Evolutionary conservation across 331 rosid genomes (phyloP).

Genomic region (Cydonia oblonga): DNA sequence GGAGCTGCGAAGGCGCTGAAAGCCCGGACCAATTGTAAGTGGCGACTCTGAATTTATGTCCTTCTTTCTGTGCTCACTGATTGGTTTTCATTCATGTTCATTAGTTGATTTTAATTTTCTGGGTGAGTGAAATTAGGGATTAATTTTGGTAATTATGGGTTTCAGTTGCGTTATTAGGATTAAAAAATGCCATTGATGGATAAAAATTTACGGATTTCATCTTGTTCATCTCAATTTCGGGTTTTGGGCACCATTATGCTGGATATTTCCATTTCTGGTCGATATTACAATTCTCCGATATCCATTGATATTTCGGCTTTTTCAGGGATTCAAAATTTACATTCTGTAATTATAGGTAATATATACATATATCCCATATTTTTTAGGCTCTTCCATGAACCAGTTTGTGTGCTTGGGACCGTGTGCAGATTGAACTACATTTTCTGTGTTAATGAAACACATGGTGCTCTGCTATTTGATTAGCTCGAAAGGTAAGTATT

Average conservation of each 20-base stretch:
- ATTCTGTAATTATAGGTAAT: not conserved
- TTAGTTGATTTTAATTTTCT: not conserved
- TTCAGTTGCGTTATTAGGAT: not conserved
- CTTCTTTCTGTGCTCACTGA: not conserved
- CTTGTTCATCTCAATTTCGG: not conserved
- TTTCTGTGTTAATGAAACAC: slow-evolving; percentile 6
- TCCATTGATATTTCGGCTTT: not conserved
- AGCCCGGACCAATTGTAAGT: not conserved
- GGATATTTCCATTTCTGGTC: not conserved
- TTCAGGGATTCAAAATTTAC: not conserved
- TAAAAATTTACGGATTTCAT: not conserved
- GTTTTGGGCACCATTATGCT: not conserved
- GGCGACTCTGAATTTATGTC: not conserved
- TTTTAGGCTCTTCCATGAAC: not conserved
- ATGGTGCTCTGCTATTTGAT: slow-evolving; percentile 10
- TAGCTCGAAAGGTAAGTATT: not conserved
- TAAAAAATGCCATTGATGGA: not conserved
- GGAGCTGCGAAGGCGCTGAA: not conserved
- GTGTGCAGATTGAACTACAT: slow-evolving; percentile 6
- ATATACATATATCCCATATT: not conserved
- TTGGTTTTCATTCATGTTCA: not conserved
- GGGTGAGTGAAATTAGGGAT: not conserved
- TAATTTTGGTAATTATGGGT: not conserved
- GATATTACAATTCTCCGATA: not conserved
- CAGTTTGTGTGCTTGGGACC: slow-evolving; percentile 3